A percentile compares a stretch with the other conserved stretches of the same genome.
phyloP scores from a whole-genome alignment of 805 yeast genomes.

The Myxozyma udenii region DNA sequence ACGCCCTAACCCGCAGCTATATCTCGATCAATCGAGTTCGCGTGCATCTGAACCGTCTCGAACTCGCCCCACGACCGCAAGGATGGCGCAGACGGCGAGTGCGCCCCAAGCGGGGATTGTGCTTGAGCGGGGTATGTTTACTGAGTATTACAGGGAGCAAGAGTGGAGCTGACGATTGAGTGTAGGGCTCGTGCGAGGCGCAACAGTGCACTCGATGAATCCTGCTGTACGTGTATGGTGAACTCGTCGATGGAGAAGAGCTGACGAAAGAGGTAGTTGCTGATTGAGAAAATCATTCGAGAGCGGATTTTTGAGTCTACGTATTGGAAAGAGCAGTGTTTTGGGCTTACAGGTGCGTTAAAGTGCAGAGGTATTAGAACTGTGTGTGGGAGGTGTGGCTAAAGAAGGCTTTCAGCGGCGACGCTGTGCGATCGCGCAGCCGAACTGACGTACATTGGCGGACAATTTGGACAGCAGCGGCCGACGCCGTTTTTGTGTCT shows the following conservation, averaged over 20 bases:
- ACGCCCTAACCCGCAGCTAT: too few relatives aligned
- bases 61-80: too few relatives aligned
- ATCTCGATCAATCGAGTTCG: not conserved
- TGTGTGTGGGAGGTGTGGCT: too few relatives aligned
- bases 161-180: not conserved
- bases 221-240: slow-evolving; percentile 24
- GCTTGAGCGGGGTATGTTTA: slow-evolving; percentile 24
- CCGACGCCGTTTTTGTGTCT: slow-evolving; percentile 78
- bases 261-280: too few relatives aligned
- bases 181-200: slow-evolving; percentile 19
- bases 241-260: too few relatives aligned
- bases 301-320: slow-evolving; percentile 56
- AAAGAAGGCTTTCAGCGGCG: too few relatives aligned
- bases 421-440: slow-evolving; percentile 50
- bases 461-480: slow-evolving; percentile 52
- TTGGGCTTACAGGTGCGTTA: slow-evolving; percentile 43
- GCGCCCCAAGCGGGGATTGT: slow-evolving; percentile 22
- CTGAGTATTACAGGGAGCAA: too few relatives aligned
- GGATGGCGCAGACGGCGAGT: too few relatives aligned
- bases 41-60: too few relatives aligned
- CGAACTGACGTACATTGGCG: slow-evolving; percentile 53
- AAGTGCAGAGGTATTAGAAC: too few relatives aligned
- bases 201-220: slow-evolving; percentile 21
- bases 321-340: slow-evolving; percentile 59
- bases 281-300: slow-evolving; percentile 57